Percentiles rank a stretch among this genome's conserved stretches.
phyloP scores from a whole-genome alignment of 768 basidiomycete species.

The Leccinellum rugosiceps region DNA sequence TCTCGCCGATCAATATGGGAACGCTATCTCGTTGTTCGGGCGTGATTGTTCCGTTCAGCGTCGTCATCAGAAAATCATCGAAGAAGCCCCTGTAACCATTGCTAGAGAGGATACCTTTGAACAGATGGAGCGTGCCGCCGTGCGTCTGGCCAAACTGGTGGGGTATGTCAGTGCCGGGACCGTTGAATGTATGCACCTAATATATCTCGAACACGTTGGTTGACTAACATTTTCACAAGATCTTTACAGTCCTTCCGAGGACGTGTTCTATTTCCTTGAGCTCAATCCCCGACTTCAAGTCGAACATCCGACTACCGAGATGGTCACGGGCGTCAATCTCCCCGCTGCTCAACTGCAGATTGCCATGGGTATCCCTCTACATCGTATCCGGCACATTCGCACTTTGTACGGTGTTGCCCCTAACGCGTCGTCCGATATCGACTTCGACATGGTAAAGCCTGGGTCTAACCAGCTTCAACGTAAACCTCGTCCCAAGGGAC shows the following conservation, averaged over 20 bases:
- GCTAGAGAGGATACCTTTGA: constrained; percentile 90
- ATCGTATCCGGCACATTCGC: constrained; percentile 94
- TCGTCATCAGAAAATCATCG: constrained; percentile 99
- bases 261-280: constrained; percentile 96
- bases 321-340: constrained; percentile 98
- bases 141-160: constrained; percentile 96
- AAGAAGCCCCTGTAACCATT: constrained; percentile 98
- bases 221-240: constrained; percentile 44
- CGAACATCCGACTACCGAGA: constrained; percentile 99
- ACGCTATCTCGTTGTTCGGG: constrained; percentile 97
- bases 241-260: constrained; percentile 91
- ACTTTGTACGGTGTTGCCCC: constrained; percentile 94
- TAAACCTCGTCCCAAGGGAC: constrained; percentile 94
- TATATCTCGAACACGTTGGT: not conserved
- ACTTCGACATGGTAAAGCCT: constrained; percentile 93
- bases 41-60: constrained; percentile 99
- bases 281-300: constrained; percentile 99
- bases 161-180: constrained; percentile 99
- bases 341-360: constrained; percentile 96
- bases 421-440: constrained; percentile 85
- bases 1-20: constrained; percentile 98
- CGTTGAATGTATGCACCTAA: constrained; percentile 71
- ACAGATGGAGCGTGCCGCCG: constrained; percentile 99
- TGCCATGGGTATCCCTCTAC: constrained; percentile 96
- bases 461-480: constrained; percentile 86